These are phyloP conservation scores for Ustilago nuda DNA, from an alignment of 1,284 basidiomycete species.

Conservation along the genomic window DNA sequence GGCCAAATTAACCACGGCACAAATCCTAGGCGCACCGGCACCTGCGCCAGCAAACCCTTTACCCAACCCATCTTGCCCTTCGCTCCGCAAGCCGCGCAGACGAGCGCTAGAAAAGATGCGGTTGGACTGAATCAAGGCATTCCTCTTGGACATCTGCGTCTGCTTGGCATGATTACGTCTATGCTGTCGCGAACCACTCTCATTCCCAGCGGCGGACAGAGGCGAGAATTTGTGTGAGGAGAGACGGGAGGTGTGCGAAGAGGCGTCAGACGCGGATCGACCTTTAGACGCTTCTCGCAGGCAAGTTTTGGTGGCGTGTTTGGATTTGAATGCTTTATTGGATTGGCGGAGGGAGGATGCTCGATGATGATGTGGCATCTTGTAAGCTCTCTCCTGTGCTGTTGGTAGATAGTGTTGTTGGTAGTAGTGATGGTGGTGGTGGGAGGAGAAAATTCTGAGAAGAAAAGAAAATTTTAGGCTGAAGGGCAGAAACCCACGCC, in stretches of 20 bases:
- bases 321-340: slow-evolving; percentile 68
- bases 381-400: background rate
- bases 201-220: slow-evolving; percentile 55
- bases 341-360: slow-evolving; percentile 61
- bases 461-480: slow-evolving; percentile 5
- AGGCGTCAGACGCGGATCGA: slow-evolving; percentile 31
- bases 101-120: slow-evolving; percentile 49
- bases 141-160: slow-evolving; percentile 60
- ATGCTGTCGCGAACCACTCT: slow-evolving; percentile 54
- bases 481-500: background rate
- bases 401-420: background rate
- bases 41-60: slow-evolving; percentile 72
- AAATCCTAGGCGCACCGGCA: slow-evolving; percentile 82
- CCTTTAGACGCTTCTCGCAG: slow-evolving; percentile 61
- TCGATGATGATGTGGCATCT: slow-evolving; percentile 60
- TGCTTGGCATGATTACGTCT: slow-evolving; percentile 65
- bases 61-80: slow-evolving; percentile 48
- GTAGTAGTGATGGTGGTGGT: background rate
- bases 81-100: slow-evolving; percentile 10
- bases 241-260: slow-evolving; percentile 30
- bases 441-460: background rate
- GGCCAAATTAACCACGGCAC: slow-evolving; percentile 82
- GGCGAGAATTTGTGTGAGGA: slow-evolving; percentile 55
- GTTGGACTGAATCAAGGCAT: slow-evolving; percentile 59
- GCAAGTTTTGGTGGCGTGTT: slow-evolving; percentile 64